Evolutionary conservation across 1,139 yeast genomes (phyloP), one percentile per base, ranked within the genome.

Genomic region (Pichia sp.): DNA sequence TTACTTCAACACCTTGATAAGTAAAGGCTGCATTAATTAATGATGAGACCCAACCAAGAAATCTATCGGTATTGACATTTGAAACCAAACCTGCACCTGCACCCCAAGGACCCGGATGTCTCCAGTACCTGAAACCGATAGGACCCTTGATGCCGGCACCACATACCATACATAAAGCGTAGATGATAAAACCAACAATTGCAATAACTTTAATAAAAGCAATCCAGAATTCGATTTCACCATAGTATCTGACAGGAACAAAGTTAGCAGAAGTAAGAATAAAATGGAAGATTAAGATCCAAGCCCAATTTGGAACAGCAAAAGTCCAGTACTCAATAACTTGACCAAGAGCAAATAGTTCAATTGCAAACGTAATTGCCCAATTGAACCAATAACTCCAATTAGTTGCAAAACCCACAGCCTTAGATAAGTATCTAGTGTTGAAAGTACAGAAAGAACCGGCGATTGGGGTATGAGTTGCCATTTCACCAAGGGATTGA

Each of bases 381-480:
- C 82, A 83, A 55, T 79, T 79, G 67, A 78, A 71, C 56, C 79
- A 71, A 64, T 83, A 83, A 23, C 74, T 72, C 61, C 80, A 80
- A 50, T 89, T 90, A 60, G 85, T 82, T 3, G 88, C 88, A 64
- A 82, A 82, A 2, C 89, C 90, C 45, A 83, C 70, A 7, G 87
- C 77, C 34, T 81, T 82, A 57, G 82, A 88, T 49, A 77, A 79
- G 58, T 80, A 83, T 53, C 89, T 70, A 45, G 78, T 72, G 49
- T 84, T 79, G 61, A 82, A 83, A 57, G 85, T 82, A 29, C 86
- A 79, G 63, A 82, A 82, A 30, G 88, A 88, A 60, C 80, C 84
- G n/a, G 78, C 72, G 57, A 82, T 68, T 22, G 89, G 89, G 47
- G 73, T 74, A 52, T 69, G 73, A n/a, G 78, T 67, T 8, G 78